Conservation (phyloP, 1,284 basidiomycete genomes). For the Pisolithus thermaeus region DNA sequence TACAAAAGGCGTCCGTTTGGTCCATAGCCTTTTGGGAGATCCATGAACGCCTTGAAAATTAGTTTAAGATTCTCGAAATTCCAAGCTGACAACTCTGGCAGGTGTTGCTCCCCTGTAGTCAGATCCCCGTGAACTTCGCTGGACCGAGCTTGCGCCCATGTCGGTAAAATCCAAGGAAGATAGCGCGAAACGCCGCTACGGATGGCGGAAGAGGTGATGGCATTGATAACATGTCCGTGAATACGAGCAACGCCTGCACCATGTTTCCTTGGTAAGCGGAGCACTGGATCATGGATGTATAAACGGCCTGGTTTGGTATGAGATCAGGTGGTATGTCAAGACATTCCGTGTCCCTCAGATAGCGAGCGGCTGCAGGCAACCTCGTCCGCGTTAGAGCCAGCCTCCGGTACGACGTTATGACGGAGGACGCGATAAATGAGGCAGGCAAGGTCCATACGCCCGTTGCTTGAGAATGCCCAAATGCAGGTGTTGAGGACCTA, state of each 20-base stretch:
- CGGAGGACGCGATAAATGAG: conserved; percentile 61
- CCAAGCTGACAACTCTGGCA: conserved; percentile 36
- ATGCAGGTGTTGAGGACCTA: conserved; percentile 61
- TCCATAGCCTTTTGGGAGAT: conserved; percentile 36
- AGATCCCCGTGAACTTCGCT: background rate
- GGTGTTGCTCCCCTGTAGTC: conserved; percentile 3
- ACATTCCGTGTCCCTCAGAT: conserved; percentile 35
- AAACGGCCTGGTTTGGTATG: conserved; percentile 61
- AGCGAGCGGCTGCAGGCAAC: conserved; percentile 30
- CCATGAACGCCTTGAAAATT: conserved; percentile 56
- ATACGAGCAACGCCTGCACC: conserved; percentile 47
- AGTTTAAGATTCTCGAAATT: conserved; percentile 46
- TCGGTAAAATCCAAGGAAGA: conserved; percentile 74
- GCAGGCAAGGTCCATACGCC: conserved; percentile 48
- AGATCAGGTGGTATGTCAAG: conserved; percentile 41
- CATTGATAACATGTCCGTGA: conserved; percentile 66
- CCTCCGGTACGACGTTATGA: conserved; percentile 38
- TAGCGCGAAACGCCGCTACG: conserved; percentile 54
- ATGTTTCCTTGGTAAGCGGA: conserved; percentile 70
- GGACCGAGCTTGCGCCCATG: conserved; percentile 35
- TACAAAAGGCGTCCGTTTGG: conserved; percentile 47
- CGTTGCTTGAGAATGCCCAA: conserved; percentile 55
- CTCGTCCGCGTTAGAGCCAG: conserved; percentile 24
- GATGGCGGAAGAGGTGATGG: conserved; percentile 38
- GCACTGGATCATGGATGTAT: conserved; percentile 61